Evolutionary conservation across 2,329 filamentous ascomycete genomes (phyloP), one percentile per base, ranked within the genome.

Genomic region (Bipolaris cookei): DNA sequence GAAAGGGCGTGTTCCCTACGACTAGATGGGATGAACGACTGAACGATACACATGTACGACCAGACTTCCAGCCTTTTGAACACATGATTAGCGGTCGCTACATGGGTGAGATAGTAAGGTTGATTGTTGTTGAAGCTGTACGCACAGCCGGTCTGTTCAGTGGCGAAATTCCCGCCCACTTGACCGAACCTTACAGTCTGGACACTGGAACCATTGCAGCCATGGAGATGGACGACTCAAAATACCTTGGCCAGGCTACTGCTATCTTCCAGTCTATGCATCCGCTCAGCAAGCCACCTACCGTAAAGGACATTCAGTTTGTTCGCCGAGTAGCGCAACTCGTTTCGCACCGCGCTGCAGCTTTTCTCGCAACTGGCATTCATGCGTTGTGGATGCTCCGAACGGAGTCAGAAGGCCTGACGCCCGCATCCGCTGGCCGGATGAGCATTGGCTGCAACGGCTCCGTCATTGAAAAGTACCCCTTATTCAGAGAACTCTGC

Each of bases 401-500:
- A 54, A 83, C 81, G 37, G 77, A 80, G 14, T 76, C 77, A 7
- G 84, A 86, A 62, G 79, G 74, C 11, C 51, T 79, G 11, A 65
- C 70, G 5, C 72, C 76, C 18, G 59, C 70, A 38, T 63, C 68
- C 16, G 72, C 71, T 6, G 77, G 71, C 20, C 73, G 71, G 57
- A 73, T 80, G 50, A 78, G 79, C 38, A 79, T 94, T n/a, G 89
- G 89, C 3, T 93, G 89, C 76, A 92, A 91, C 69, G 90, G 90
- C 42, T 90, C 88, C 25, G 89, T 94, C 47, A 87, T 93, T 49
- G 90, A 93, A 76, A 88, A 88, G 66, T 94, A 93, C 69, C 90
- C 90, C 0, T 79, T 80, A 6, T 94, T 92, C 73, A 79, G 84
- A 20, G 76, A 75, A 30, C 81, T 78, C 39, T 88, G 87, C 67